These are phyloP conservation scores for Pistacia integerrima DNA, from an alignment of 345 rosid genomes.

Conservation along the genomic window DNA sequence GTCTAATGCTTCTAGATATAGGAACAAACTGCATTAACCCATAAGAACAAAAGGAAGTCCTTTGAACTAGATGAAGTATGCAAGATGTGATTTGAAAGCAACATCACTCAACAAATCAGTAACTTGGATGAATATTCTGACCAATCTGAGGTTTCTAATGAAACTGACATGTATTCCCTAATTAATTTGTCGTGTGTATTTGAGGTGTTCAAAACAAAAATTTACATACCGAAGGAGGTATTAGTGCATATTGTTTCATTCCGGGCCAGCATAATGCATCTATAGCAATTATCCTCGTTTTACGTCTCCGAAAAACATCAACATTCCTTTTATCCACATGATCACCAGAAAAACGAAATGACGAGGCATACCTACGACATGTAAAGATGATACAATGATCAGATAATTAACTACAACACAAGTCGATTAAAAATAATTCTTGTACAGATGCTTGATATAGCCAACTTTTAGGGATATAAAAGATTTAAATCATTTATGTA, in stretches of 20 bases:
- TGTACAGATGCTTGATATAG: neutral
- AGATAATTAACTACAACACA: conserved; percentile 21
- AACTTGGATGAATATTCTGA: neutral
- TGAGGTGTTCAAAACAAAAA: conserved; percentile 2
- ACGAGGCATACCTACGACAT: conserved; percentile 77
- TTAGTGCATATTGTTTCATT: conserved; percentile 54
- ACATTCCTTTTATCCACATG: conserved; percentile 57
- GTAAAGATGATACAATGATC: conserved; percentile 16
- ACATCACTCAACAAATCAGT: neutral
- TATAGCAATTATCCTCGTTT: conserved; percentile 70
- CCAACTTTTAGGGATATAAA: neutral
- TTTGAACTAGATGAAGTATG: neutral
- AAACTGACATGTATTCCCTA: neutral
- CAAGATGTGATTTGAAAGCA: neutral
- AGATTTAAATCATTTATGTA: neutral
- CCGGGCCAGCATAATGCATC: conserved; percentile 71
- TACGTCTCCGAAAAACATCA: conserved; percentile 65
- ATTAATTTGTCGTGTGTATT: neutral
- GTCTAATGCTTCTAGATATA: neutral
- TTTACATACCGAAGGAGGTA: conserved; percentile 68
- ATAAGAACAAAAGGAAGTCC: neutral
- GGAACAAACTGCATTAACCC: neutral
- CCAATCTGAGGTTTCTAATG: neutral
- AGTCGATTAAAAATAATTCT: conserved; percentile 7
- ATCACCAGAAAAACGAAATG: conserved; percentile 86